Evolutionary conservation across 2,329 filamentous ascomycete genomes (phyloP), one percentile per base, ranked within the genome.

Genomic region (Pleurostoma richardsiae): DNA sequence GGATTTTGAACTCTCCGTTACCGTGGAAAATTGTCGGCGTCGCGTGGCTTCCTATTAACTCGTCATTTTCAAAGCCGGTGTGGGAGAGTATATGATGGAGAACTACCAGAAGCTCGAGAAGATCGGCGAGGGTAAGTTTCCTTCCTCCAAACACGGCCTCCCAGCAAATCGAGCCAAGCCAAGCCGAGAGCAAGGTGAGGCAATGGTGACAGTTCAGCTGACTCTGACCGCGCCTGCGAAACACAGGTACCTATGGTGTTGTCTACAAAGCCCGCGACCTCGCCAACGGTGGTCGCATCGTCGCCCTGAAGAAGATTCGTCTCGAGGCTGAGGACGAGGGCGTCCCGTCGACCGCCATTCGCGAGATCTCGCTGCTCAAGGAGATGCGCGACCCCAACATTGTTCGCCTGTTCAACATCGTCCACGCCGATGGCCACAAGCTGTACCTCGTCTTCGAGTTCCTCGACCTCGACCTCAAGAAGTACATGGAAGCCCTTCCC

Each of bases 331-430:
- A 95, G 72, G 89, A 95, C 72, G 89, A 95, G 64, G 89, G 89
- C 54, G 89, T 95, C 30, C 90, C 89, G 1, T 90, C 85, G 57
- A 95, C 89, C 10, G 90, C 89, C 53, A 95, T 95, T 61, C 88
- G 89, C 59, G 89, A 95, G 67, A 95, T 95, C 63, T 92, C 88
- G 36, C 78, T 95, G 45, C 80, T 95, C 58, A 95, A 95, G 69
- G 89, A 95, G 69, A 91, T 95, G 88, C 86, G 86, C 63, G 86
- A 95, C 65, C 84, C 86, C 51, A 92, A 90, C 69, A 91, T 95
- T 57, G 88, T 95, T 53, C 82, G 82, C 54, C 80, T 95, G 44
- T 67, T 89, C 59, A 94, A 95, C 73, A 95, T 95, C 54, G 88
- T 95, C 43, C 89, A 95, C 64, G 88, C 89, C 61, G 90, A 95